Evolutionary conservation across 257 asterid genomes (phyloP).

Genomic region (Ballota nigra): DNA sequence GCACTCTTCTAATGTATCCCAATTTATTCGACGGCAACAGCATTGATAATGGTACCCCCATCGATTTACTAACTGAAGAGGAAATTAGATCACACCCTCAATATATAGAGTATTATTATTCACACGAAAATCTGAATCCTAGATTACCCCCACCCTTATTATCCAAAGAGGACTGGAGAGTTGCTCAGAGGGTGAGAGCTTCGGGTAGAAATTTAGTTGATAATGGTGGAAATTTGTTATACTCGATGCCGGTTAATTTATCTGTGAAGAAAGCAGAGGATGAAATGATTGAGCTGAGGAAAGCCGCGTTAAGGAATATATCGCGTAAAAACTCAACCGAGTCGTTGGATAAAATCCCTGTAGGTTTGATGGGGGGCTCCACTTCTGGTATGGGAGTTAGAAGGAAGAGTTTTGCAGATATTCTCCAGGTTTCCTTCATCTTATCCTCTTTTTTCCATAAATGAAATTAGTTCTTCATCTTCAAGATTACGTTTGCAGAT

Average conservation of each 20-base stretch:
- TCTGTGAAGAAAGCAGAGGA: constrained; percentile 51
- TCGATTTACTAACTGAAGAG: constrained; percentile 51
- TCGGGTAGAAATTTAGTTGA: constrained; percentile 39
- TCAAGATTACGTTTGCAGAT: neutral
- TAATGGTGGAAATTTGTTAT: constrained; percentile 39
- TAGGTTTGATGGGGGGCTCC: constrained; percentile 31
- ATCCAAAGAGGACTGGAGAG: constrained; percentile 82
- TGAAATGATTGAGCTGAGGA: constrained; percentile 57
- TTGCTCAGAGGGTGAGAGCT: constrained; percentile 65
- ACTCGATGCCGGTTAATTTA: no score
- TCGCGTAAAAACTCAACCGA: constrained; percentile 58
- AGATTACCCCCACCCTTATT: constrained; percentile 79
- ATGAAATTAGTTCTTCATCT: neutral
- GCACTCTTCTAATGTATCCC: constrained; percentile 43
- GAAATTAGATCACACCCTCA: constrained; percentile 74
- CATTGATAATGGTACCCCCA: constrained; percentile 8
- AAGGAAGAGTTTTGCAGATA: constrained; percentile 89
- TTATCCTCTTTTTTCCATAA: constrained; percentile 4
- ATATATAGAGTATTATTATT: constrained; percentile 71
- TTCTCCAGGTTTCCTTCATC: constrained; percentile 56
- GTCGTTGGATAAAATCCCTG: constrained; percentile 39
- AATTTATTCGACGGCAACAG: constrained; percentile 27
- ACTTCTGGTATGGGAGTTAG: constrained; percentile 58
- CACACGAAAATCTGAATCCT: constrained; percentile 75
- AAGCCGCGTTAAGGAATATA: constrained; percentile 56